Conservation (phyloP, 139 green algal species). For the Chlorella sp. region DNA sequence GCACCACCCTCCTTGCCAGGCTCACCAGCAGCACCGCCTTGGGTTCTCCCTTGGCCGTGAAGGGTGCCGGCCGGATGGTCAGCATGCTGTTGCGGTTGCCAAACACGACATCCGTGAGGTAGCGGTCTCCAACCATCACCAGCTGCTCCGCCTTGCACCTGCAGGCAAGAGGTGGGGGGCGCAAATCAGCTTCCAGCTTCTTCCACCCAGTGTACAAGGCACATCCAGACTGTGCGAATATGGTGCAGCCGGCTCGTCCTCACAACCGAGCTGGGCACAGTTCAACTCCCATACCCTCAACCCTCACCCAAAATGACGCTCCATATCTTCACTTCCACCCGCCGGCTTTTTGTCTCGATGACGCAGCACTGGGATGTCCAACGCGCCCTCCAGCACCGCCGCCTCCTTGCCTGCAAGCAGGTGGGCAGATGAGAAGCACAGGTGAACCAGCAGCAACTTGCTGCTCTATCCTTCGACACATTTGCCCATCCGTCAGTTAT, state of each 20-base stretch:
- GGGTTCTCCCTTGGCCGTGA: constrained; percentile 79
- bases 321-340: constrained; percentile 72
- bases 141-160: constrained; percentile 73
- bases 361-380: constrained; percentile 86
- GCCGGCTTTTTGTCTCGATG: constrained; percentile 91
- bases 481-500: too few relatives aligned
- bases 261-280: too few relatives aligned
- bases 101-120: constrained; percentile 92
- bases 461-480: too few relatives aligned
- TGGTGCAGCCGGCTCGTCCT: too few relatives aligned
- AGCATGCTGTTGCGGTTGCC: constrained; percentile 91
- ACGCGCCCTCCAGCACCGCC: constrained; percentile 70
- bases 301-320: constrained; percentile 69
- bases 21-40: constrained; percentile 64
- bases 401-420: constrained; percentile 77
- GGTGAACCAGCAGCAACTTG: background rate
- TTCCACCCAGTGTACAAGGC: too few relatives aligned
- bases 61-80: constrained; percentile 78
- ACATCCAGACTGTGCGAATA: too few relatives aligned
- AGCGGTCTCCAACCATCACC: constrained; percentile 90
- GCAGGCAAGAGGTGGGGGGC: background rate
- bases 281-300: too few relatives aligned
- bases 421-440: background rate
- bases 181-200: too few relatives aligned
- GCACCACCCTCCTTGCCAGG: too few relatives aligned